These are phyloP conservation scores for Coniella vitis DNA, from an alignment of 2,329 filamentous ascomycete genomes.

Conservation along the genomic window DNA sequence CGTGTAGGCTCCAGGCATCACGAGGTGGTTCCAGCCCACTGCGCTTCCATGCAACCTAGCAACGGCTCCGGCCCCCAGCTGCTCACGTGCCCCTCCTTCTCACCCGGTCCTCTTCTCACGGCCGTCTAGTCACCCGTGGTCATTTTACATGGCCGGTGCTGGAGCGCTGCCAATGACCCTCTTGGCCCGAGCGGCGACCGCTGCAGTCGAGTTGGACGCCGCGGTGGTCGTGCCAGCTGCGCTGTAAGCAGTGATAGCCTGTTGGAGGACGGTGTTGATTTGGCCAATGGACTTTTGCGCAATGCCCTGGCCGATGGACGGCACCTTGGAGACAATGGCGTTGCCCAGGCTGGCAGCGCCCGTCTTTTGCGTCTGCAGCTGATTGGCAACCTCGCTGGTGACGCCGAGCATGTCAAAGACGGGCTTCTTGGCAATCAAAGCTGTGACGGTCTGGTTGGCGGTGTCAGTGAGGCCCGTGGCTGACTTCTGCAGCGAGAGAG, in stretches of 20 bases:
- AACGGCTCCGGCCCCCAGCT: too few relatives aligned
- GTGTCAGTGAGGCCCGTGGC: slow-evolving; percentile 18
- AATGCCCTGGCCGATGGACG: slow-evolving; percentile 23
- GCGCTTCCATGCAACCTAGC: too few relatives aligned
- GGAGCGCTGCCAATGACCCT: too few relatives aligned
- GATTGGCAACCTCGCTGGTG: slow-evolving; percentile 20
- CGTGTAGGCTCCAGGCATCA: too few relatives aligned
- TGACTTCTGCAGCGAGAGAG: slow-evolving; percentile 16
- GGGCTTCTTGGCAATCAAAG: slow-evolving; percentile 22
- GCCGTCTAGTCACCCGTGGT: too few relatives aligned
- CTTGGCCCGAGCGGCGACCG: background rate
- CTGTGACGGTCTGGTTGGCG: slow-evolving; percentile 19
- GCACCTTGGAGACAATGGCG: slow-evolving; percentile 23
- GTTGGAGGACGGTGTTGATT: slow-evolving; percentile 19
- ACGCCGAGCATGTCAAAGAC: slow-evolving; percentile 23
- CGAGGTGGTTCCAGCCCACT: too few relatives aligned
- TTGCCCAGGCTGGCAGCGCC: slow-evolving; percentile 26
- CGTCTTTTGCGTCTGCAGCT: slow-evolving; percentile 22
- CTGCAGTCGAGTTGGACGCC: background rate
- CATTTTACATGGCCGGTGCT: too few relatives aligned
- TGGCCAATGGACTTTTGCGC: slow-evolving; percentile 22
- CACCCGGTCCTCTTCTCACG: too few relatives aligned
- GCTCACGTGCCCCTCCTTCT: too few relatives aligned
- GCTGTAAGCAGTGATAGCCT: slow-evolving; percentile 18
- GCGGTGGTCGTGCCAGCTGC: too few relatives aligned